Percentiles rank a stretch among this genome's conserved stretches.
Evolutionary conservation across 805 yeast species (phyloP).

Genomic region (Osmozyma mogii): DNA sequence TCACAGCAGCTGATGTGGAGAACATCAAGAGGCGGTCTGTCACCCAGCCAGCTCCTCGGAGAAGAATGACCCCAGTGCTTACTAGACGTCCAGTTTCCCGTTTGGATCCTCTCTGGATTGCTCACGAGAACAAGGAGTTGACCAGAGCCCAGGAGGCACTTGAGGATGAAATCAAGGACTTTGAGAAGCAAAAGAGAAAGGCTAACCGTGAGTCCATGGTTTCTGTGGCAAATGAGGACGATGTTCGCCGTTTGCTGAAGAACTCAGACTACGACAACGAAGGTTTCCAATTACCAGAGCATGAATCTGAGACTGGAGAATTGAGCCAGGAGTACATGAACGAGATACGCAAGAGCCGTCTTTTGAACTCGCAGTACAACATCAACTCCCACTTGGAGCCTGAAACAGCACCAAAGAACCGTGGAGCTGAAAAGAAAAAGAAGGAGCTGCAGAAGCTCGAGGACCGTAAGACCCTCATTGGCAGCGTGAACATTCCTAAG

Average conservation of each 20-base stretch:
- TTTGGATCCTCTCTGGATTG: conserved; percentile 49
- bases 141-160: conserved; percentile 37
- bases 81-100: conserved; percentile 51
- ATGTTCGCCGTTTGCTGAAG: conserved; percentile 13
- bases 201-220: conserved; percentile 27
- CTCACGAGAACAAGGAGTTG: conserved; percentile 41
- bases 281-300: conserved; percentile 29
- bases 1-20: conserved; percentile 40
- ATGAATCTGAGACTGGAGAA: conserved; percentile 25
- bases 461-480: conserved; percentile 43
- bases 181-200: conserved; percentile 10
- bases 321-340: conserved; percentile 37
- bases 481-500: conserved; percentile 61
- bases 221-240: conserved; percentile 19
- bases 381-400: conserved; percentile 7
- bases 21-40: conserved; percentile 38
- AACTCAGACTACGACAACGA: conserved; percentile 7
- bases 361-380: conserved; percentile 36
- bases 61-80: conserved; percentile 29
- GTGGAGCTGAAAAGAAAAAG: conserved; percentile 3
- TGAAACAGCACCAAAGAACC: conserved; percentile 15
- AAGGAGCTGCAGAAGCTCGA: conserved; percentile 2
- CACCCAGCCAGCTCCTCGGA: conserved; percentile 31
- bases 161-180: conserved; percentile 25
- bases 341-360: conserved; percentile 37